Percentiles rank a stretch among this genome's conserved stretches.
Evolutionary conservation across 352 stramenopile species (phyloP).

Genomic region (Globisporangium radiosum): DNA sequence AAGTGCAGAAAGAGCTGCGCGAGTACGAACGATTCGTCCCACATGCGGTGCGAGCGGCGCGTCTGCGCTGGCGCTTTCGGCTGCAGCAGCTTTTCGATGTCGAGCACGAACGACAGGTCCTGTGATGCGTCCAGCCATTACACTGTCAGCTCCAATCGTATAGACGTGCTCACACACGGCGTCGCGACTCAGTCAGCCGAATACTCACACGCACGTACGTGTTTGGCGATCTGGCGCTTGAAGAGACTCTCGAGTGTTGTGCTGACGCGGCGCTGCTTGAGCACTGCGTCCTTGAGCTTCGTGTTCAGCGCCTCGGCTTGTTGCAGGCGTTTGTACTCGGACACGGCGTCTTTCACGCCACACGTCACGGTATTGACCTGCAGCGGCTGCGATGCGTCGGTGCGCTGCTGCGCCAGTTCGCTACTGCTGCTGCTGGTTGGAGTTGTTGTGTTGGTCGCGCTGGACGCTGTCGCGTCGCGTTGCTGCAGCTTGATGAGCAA

Average conservation of each 20-base stretch:
- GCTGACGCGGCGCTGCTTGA: constrained; percentile 8
- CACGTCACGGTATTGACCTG: background rate
- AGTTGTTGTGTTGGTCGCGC: background rate
- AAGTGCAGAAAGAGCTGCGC: constrained; percentile 1
- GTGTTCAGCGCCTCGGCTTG: constrained; percentile 9
- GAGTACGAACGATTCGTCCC: background rate
- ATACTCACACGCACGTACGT: constrained; percentile 3
- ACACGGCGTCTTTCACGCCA: background rate
- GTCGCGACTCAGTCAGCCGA: background rate
- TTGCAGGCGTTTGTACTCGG: constrained; percentile 4
- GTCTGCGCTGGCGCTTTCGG: background rate
- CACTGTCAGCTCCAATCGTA: background rate
- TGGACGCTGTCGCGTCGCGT: background rate
- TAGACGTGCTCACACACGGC: background rate
- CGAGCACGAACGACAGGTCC: constrained; percentile 8
- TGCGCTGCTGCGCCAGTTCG: background rate
- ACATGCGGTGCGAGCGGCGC: background rate
- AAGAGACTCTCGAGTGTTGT: constrained; percentile 5
- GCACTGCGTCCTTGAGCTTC: constrained; percentile 4
- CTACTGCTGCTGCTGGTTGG: background rate
- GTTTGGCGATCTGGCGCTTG: constrained; percentile 5
- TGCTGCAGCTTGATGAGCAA: constrained; percentile 4
- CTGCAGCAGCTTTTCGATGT: background rate
- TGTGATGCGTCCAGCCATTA: background rate
- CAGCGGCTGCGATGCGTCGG: background rate